Percentiles rank a stretch among this genome's conserved stretches.
Conservation (phyloP, 805 yeast species). For the Teunomyces panamensis region DNA sequence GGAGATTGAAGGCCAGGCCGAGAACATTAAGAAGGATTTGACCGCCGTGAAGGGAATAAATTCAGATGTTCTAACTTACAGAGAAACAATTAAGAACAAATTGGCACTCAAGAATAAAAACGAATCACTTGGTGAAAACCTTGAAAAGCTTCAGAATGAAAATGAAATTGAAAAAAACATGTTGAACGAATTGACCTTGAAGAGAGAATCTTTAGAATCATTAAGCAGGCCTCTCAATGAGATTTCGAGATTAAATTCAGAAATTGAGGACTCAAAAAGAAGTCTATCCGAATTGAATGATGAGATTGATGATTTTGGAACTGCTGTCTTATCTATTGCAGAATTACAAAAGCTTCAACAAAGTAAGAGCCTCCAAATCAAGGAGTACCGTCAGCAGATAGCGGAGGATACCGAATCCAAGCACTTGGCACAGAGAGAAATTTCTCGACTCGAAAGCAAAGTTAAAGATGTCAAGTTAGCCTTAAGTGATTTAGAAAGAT, state of each 20-base stretch:
- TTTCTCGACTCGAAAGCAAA: slow-evolving; percentile 44
- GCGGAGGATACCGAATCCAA: slow-evolving; percentile 36
- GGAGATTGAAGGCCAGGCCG: slow-evolving; percentile 27
- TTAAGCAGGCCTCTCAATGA: slow-evolving; percentile 31
- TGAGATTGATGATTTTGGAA: slow-evolving; percentile 39
- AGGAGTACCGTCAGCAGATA: slow-evolving; percentile 33
- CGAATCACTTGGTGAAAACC: not conserved
- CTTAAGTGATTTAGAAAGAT: slow-evolving; percentile 52
- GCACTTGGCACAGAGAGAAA: slow-evolving; percentile 43
- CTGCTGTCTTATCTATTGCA: slow-evolving; percentile 33
- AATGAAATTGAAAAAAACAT: slow-evolving; percentile 5
- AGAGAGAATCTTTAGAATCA: slow-evolving; percentile 10
- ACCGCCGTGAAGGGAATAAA: slow-evolving; percentile 28
- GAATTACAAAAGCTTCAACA: slow-evolving; percentile 47
- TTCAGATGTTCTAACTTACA: slow-evolving; percentile 24
- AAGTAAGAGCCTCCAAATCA: slow-evolving; percentile 37
- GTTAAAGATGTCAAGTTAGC: slow-evolving; percentile 52
- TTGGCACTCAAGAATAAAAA: slow-evolving; percentile 6
- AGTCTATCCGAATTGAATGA: slow-evolving; percentile 27
- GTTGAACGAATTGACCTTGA: slow-evolving; percentile 2
- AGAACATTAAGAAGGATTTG: slow-evolving; percentile 30
- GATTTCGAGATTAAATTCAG: slow-evolving; percentile 29
- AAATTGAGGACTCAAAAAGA: slow-evolving; percentile 20
- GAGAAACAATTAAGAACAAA: slow-evolving; percentile 18
- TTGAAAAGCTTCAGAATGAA: not conserved